Base-by-base conservation (phyloP, 805 yeast species). In the Suhomyces sp. region DNA sequence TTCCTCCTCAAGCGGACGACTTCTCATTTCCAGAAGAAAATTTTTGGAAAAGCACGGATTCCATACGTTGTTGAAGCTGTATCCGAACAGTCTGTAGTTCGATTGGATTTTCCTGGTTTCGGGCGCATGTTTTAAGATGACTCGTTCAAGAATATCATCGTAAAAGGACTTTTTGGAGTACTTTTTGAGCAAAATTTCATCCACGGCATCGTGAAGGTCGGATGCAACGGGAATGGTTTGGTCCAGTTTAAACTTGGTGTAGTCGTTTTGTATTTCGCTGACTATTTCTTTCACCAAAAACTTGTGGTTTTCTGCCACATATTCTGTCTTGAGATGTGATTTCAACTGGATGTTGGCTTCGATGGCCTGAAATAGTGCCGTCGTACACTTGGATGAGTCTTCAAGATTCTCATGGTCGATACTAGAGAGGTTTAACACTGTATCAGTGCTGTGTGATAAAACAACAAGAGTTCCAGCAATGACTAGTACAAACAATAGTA, bases 11-110 rank as follows among this genome's bases (percentile, higher is more conserved):
- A 54, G 29, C 8, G 41, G 41, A 15, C 40, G 24, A 17, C 44
- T 41, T 24, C 53, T 44, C 12, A 24, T 15, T 2, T 49, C 51
- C 1, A 22, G 33, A 7, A 54, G 43, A 35, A 25, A 54, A 19
- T 48, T 46, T 15, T 46, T 51, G 43, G 53, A 51, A 19, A 54
- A 51, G 15, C 41, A 21, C 29, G 57, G 57, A 24, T 46, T 51
- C 44, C 47, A 43, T 27, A 49, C 57, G 22, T 54, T 47, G 21
- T 54, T 48, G 31, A 39, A 45, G 39, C 49, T 43, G 31, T 47
- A 53, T 3, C 57, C 57, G 6, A 19, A 37, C 21, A 51, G 48
- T 10, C 24, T 43, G 17, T 19, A 46, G n/a, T 40, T 45, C 6
- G 33, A 29, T 6, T 27, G 15, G 10, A 51, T n/a, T 10, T 29